Evolutionary conservation across 2,329 filamentous ascomycete species (phyloP).

Genomic region (Teratosphaeria gauchensis): DNA sequence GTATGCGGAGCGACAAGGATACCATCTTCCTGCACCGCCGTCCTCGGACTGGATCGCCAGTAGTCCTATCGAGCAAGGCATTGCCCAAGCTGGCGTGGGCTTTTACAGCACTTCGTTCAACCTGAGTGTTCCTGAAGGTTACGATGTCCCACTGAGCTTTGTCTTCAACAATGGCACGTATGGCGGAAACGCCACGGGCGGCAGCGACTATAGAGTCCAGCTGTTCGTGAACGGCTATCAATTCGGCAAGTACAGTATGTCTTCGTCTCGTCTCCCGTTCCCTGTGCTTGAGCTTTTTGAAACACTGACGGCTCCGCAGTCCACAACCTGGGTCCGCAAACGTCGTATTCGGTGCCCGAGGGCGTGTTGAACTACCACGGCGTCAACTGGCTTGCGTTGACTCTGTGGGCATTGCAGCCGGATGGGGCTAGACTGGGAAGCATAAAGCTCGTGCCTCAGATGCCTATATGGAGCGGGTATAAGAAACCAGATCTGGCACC

Average conservation of each 20-base stretch:
- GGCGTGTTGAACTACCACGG: constrained; percentile 63
- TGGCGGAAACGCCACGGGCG: constrained; percentile 15
- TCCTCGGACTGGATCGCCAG: constrained; percentile 33
- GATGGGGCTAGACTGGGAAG: constrained; percentile 48
- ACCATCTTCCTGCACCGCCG: constrained; percentile 48
- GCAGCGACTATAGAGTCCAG: constrained; percentile 45
- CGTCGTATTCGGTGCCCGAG: constrained; percentile 60
- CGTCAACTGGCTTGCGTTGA: constrained; percentile 58
- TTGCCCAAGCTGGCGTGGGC: constrained; percentile 42
- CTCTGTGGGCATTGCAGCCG: constrained; percentile 57
- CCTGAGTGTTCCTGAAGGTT: constrained; percentile 45
- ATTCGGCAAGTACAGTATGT: constrained; percentile 48
- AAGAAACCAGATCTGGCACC: not conserved
- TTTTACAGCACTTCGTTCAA: constrained; percentile 50
- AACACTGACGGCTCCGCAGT: constrained; percentile 17
- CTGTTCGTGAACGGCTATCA: constrained; percentile 71
- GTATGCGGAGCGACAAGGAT: constrained; percentile 54
- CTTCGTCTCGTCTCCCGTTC: not conserved
- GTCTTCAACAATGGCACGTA: constrained; percentile 31
- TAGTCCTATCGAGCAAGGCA: constrained; percentile 33
- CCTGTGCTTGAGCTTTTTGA: not conserved
- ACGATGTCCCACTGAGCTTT: constrained; percentile 54
- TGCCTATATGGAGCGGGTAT: constrained; percentile 41
- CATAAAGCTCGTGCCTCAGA: constrained; percentile 41
- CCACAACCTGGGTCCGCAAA: constrained; percentile 67